Conservation (phyloP, 805 yeast genomes). For the Candida argentea region DNA sequence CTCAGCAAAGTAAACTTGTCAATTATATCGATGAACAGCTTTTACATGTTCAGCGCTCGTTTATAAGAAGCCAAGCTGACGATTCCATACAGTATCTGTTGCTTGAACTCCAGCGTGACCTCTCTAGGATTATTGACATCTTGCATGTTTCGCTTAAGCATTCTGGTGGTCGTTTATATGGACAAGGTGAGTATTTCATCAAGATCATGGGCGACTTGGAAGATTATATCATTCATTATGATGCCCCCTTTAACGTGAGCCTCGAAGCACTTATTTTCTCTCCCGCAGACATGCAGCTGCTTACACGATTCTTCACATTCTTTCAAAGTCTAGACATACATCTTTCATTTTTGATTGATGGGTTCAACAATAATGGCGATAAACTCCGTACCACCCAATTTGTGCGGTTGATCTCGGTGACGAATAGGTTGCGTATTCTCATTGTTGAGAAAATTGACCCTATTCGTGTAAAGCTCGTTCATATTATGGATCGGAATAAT, state of each 20-base stretch:
- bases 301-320: conserved; percentile 15
- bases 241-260: conserved; percentile 7
- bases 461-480: conserved; percentile 6
- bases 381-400: conserved; percentile 38
- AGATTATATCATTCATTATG: conserved; percentile 41
- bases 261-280: conserved; percentile 4
- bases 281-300: conserved; percentile 5
- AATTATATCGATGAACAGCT: conserved; percentile 45
- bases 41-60: conserved; percentile 44
- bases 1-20: conserved; percentile 48
- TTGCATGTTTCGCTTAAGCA: conserved; percentile 49
- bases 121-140: conserved; percentile 40
- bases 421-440: conserved; percentile 39
- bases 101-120: conserved; percentile 31
- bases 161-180: conserved; percentile 24
- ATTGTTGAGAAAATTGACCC: conserved; percentile 20
- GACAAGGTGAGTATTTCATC: conserved; percentile 54
- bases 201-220: conserved; percentile 57
- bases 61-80: conserved; percentile 32
- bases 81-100: conserved; percentile 13
- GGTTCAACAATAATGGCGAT: conserved; percentile 16
- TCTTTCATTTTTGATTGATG: conserved; percentile 19
- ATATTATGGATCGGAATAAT: background rate
- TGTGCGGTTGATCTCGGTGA: conserved; percentile 42
- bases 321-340: conserved; percentile 28